Conservation (phyloP, 345 rosid species). For the Hevea brasiliensis region DNA sequence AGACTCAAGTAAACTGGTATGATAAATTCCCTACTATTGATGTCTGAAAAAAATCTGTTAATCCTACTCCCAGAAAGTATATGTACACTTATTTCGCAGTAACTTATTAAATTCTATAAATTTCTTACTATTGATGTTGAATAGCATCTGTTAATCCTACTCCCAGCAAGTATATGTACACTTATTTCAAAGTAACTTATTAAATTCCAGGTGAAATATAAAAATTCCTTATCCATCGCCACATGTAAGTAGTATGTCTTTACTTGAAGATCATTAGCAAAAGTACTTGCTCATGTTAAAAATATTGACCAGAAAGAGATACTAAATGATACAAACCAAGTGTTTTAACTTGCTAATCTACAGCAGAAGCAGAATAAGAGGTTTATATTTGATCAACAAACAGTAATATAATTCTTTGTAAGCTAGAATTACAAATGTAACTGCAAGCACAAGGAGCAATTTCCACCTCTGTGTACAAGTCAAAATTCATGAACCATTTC, state of each 20-base stretch:
- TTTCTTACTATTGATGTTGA: neutral
- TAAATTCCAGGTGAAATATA: neutral
- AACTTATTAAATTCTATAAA: too few species aligned
- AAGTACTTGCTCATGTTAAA: too few species aligned
- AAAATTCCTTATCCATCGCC: neutral
- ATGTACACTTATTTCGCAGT: neutral
- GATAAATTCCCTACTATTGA: too few species aligned
- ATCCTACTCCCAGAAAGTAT: neutral
- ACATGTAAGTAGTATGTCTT: neutral
- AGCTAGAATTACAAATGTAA: neutral
- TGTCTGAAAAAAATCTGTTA: neutral
- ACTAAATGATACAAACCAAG: too few species aligned
- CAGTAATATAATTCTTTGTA: too few species aligned
- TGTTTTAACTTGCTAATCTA: too few species aligned
- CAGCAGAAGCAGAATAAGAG: too few species aligned
- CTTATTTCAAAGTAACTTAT: neutral
- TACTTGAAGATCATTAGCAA: too few species aligned
- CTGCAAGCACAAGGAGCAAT: neutral
- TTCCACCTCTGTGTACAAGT: neutral
- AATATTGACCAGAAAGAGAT: too few species aligned
- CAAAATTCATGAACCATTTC: neutral
- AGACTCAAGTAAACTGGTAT: neutral
- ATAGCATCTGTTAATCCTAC: too few species aligned
- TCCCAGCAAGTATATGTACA: neutral
- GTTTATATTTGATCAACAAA: too few species aligned